phyloP scores from a whole-genome alignment of 2,329 filamentous ascomycete genomes.

The Chaetomium strumarium region DNA sequence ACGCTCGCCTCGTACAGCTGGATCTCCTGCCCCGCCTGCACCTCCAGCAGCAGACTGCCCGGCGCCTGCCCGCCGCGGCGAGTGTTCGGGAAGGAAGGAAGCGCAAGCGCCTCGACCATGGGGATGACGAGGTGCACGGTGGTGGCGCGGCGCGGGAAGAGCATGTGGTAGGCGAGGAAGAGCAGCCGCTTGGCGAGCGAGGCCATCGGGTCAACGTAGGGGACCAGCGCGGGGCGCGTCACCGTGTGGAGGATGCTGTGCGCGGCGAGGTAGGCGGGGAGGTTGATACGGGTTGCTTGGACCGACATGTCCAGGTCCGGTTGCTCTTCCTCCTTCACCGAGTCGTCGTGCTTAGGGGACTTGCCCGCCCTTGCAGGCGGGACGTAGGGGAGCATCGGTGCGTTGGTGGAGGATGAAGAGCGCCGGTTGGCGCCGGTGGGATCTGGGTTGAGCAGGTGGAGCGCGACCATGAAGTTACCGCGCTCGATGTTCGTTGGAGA shows the following conservation, averaged over 20 bases:
- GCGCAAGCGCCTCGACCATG: slow-evolving; percentile 69
- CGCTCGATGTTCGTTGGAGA: slow-evolving; percentile 67
- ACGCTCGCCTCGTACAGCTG: slow-evolving; percentile 70
- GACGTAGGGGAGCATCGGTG: slow-evolving; percentile 1
- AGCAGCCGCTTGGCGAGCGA: slow-evolving; percentile 54
- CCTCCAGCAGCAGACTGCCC: slow-evolving; percentile 50
- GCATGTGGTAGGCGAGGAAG: slow-evolving; percentile 62
- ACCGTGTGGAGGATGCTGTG: slow-evolving; percentile 44
- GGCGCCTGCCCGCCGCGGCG: slow-evolving; percentile 34
- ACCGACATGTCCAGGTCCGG: slow-evolving; percentile 29
- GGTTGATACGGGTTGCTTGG: slow-evolving; percentile 33
- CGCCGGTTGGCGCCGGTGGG: background rate
- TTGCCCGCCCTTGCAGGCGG: background rate
- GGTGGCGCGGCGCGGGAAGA: slow-evolving; percentile 58
- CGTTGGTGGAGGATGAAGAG: background rate
- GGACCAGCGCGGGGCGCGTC: slow-evolving; percentile 70
- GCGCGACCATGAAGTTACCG: slow-evolving; percentile 92
- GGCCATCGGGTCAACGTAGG: slow-evolving; percentile 68
- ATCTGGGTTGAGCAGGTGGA: slow-evolving; percentile 55
- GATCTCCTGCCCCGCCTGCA: slow-evolving; percentile 62
- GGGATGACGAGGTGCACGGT: slow-evolving; percentile 57
- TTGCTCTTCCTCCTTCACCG: background rate
- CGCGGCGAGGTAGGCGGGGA: slow-evolving; percentile 12
- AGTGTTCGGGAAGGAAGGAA: slow-evolving; percentile 32
- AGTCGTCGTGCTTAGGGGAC: background rate